Evolutionary conservation across 192 early-diverging fungal species (phyloP), one percentile per base, ranked within the genome.

Genomic region (Lobosporangium transversale): DNA sequence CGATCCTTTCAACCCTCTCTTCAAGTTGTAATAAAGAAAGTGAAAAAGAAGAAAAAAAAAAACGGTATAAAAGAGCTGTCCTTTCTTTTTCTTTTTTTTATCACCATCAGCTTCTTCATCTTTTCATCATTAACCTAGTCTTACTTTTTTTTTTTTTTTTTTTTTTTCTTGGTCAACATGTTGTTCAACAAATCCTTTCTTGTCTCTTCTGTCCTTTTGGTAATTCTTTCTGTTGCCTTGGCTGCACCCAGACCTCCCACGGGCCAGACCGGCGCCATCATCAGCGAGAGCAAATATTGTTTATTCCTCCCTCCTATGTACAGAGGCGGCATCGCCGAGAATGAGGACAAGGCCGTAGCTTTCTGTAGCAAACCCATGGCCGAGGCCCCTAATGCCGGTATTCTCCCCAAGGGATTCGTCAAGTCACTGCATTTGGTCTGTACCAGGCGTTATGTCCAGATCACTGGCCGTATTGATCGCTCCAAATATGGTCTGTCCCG

Each of bases 401-500:
- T n/a, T 1, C 44, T 85, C 8, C 69, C 81, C 10, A 11, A 11
- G 0, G 82, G 76, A 31, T 85, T 87, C 33, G 80, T 87, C 53
- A 23, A 55, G 33, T 78, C 83, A 8, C 66, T 71, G 11, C 80
- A 85, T 21, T 85, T 59, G 48, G 56, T 62, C 23, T 3, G 9
- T 4, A 67, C 61, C 48, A 58, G 64, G 15, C 51, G n/a, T 0
- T 87, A 79, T 21, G 82, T 87, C 21, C 86, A 87, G 55, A 45
- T 85, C 24, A 87, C 86, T 18, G 86, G 86, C 21, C 69, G 60
- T 23, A 82, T 87, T 11, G 68, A 87, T 54, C 58, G 59, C 18
- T 27, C 56, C 14, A 78, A 68, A 43, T 82, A 70, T 12, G 71
- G 68, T 20, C 57, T 85, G 26, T 58, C 59, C 12, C 5, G 59